Evolutionary conservation across 106 monocot species (phyloP).

Genomic region (Dioscorea dumetorum): DNA sequence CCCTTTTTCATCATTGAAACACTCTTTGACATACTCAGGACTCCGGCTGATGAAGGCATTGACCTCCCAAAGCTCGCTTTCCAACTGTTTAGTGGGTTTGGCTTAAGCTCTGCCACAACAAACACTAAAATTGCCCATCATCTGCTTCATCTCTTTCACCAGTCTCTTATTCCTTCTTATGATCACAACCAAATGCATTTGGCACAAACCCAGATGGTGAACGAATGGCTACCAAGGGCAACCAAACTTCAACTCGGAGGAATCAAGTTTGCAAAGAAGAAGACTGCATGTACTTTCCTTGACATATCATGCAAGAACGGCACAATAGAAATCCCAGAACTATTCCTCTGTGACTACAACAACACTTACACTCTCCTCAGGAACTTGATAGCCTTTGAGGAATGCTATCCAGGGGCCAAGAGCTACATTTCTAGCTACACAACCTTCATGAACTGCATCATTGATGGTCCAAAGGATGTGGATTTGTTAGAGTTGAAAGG

Average conservation of each 20-base stretch:
- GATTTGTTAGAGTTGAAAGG: background rate
- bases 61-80: constrained; percentile 3
- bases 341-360: constrained; percentile 8
- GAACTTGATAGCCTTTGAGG: constrained; percentile 38
- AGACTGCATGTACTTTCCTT: constrained; percentile 7
- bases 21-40: constrained; percentile 8
- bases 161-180: background rate
- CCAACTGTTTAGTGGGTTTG: constrained; percentile 1
- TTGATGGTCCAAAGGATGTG: constrained; percentile 17
- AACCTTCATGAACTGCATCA: constrained; percentile 18
- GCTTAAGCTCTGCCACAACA: background rate
- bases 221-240: constrained; percentile 7
- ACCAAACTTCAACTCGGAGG: constrained; percentile 14
- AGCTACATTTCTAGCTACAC: constrained; percentile 13
- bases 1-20: constrained; percentile 19
- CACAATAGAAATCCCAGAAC: constrained; percentile 16
- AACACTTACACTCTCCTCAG: background rate
- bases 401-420: constrained; percentile 7
- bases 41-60: background rate
- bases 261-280: constrained; percentile 11
- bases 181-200: background rate
- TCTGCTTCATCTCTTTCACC: constrained; percentile 4
- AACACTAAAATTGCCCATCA: background rate
- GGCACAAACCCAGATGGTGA: background rate
- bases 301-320: constrained; percentile 17